Percentiles rank a stretch among this genome's conserved stretches.
These are phyloP conservation scores for Eimeria necatrix DNA, from an alignment of 169 alveolate genomes.

Conservation along the genomic window DNA sequence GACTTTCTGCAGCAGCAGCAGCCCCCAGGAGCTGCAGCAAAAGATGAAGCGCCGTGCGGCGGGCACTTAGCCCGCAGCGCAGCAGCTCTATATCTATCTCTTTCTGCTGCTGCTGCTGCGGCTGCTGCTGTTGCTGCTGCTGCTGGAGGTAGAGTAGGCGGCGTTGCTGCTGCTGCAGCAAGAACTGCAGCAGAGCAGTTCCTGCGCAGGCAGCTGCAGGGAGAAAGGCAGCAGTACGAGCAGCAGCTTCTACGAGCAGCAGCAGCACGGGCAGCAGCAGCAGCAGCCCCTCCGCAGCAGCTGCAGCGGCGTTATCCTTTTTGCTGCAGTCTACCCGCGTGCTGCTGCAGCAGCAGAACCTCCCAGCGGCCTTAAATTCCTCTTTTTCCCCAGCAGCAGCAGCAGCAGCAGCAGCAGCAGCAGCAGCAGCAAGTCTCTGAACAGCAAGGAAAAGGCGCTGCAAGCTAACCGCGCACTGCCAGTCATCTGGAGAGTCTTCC, in stretches of 20 bases:
- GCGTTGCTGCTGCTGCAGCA: neutral
- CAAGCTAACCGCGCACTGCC: neutral
- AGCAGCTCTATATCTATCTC: neutral
- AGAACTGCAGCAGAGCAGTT: slow-evolving; percentile 1
- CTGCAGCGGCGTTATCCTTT: neutral
- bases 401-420: slow-evolving; percentile 36
- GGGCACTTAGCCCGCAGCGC: slow-evolving; percentile 25
- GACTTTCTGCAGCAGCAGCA: neutral
- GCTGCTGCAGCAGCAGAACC: slow-evolving; percentile 42
- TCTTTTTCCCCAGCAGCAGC: too few species aligned
- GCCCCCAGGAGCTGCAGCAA: neutral
- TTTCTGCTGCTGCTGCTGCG: slow-evolving; percentile 18
- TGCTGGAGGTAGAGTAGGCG: neutral
- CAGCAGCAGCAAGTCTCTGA: neutral
- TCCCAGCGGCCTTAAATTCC: neutral
- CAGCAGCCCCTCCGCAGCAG: neutral
- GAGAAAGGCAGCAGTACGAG: neutral
- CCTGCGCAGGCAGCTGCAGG: slow-evolving; percentile 21
- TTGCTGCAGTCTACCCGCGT: neutral
- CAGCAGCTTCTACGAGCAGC: neutral
- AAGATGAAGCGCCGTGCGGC: slow-evolving; percentile 6
- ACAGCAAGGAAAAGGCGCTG: neutral
- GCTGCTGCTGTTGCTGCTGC: slow-evolving; percentile 34
- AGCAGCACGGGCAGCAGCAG: slow-evolving; percentile 33
- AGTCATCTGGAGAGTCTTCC: neutral